Conservation (phyloP, 192 early-diverging fungal genomes). For the Pecoramyces ruminantium region DNA sequence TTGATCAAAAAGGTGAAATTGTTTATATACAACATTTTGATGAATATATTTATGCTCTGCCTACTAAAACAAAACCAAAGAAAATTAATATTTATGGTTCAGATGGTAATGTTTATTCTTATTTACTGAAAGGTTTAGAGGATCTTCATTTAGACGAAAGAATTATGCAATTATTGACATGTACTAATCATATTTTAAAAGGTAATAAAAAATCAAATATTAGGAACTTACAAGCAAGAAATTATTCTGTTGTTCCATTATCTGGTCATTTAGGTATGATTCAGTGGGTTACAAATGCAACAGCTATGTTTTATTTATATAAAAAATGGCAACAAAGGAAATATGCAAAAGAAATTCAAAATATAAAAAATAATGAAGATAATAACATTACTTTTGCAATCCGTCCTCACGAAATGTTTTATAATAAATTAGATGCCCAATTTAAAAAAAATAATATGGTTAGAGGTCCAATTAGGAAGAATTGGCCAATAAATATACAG, state of each 20-base stretch:
- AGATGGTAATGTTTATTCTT: conserved; percentile 41
- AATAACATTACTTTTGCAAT: conserved; percentile 10
- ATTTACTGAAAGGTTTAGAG: conserved; percentile 82
- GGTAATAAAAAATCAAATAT: conserved; percentile 23
- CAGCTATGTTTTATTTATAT: conserved; percentile 59
- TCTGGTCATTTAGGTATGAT: conserved; percentile 81
- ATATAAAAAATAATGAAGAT: conserved; percentile 10
- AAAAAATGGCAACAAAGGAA: conserved; percentile 61
- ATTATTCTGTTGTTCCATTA: conserved; percentile 71
- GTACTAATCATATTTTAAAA: conserved; percentile 38
- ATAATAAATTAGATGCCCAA: conserved; percentile 15
- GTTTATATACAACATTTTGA: conserved; percentile 5
- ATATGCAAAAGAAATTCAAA: conserved; percentile 31
- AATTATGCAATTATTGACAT: conserved; percentile 62
- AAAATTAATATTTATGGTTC: conserved; percentile 44
- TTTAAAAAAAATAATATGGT: conserved; percentile 34
- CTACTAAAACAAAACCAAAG: conserved; percentile 88
- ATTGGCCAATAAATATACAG: conserved; percentile 53
- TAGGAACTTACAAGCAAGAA: conserved; percentile 22
- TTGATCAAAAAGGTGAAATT: conserved; percentile 1
- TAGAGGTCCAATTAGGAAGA: conserved; percentile 25
- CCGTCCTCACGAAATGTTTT: conserved; percentile 22
- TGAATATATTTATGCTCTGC: conserved; percentile 24
- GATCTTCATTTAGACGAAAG: conserved; percentile 85
- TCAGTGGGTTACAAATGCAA: conserved; percentile 79